These are phyloP conservation scores for Aspergillus candidus DNA, from an alignment of 2,329 filamentous ascomycete species.

Conservation along the genomic window DNA sequence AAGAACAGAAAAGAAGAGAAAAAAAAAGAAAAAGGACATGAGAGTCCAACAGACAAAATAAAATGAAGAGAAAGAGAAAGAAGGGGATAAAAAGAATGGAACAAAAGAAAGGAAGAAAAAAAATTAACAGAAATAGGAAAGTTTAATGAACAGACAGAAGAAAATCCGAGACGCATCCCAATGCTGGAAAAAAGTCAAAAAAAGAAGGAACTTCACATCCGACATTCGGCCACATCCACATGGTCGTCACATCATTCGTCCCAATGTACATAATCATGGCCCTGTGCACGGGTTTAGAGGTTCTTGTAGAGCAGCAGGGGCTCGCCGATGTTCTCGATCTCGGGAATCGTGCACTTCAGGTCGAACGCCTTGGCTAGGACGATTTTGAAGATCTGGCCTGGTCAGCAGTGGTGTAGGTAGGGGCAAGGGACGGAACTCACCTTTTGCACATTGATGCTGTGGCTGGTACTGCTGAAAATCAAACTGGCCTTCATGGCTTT, in stretches of 20 bases:
- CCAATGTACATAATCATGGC: slow-evolving; percentile 30
- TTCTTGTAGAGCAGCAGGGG: slow-evolving; percentile 84
- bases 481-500: slow-evolving; percentile 97
- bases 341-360: slow-evolving; percentile 96
- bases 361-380: slow-evolving; percentile 98
- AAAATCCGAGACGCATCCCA: slow-evolving; percentile 18
- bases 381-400: slow-evolving; percentile 90
- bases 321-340: slow-evolving; percentile 97
- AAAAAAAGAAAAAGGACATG: slow-evolving; percentile 5
- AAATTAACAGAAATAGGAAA: slow-evolving; percentile 11
- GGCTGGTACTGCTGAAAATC: slow-evolving; percentile 97
- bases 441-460: slow-evolving; percentile 99
- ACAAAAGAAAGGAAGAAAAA: slow-evolving; percentile 8
- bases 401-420: slow-evolving; percentile 20
- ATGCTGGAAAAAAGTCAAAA: slow-evolving; percentile 12
- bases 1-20: neutral
- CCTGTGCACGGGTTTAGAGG: slow-evolving; percentile 16
- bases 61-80: slow-evolving; percentile 11
- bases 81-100: slow-evolving; percentile 5
- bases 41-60: slow-evolving; percentile 4
- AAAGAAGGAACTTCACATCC: slow-evolving; percentile 4
- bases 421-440: slow-evolving; percentile 42
- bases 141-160: slow-evolving; percentile 11
- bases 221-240: too few species aligned
- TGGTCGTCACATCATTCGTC: slow-evolving; percentile 18